Percentiles rank a stretch among this genome's conserved stretches.
Evolutionary conservation across 805 yeast genomes (phyloP).

Genomic region (Saccharomyces mikatae): DNA sequence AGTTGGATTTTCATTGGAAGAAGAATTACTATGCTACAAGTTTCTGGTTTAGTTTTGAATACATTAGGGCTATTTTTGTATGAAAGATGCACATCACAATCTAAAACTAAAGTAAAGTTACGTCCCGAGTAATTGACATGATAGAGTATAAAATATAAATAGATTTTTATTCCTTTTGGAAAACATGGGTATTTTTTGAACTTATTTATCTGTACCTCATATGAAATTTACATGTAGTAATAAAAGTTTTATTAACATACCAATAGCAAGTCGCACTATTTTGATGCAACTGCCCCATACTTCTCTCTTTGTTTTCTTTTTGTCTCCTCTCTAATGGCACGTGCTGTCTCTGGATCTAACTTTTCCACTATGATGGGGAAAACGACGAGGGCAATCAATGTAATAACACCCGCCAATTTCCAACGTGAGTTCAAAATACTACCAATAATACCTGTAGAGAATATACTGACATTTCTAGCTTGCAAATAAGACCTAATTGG

Average conservation of each 20-base stretch:
- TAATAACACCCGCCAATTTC: conserved; percentile 29
- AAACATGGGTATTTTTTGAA: background rate
- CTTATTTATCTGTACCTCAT: background rate
- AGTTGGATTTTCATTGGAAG: conserved; percentile 62
- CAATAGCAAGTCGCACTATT: background rate
- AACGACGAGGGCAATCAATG: conserved; percentile 19
- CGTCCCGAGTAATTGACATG: conserved; percentile 6
- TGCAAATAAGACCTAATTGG: conserved; percentile 32
- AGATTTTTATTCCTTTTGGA: background rate
- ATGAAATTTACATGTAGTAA: background rate
- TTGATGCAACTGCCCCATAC: conserved; percentile 4
- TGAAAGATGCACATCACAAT: conserved; percentile 36
- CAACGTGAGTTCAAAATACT: conserved; percentile 32
- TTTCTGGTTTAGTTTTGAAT: conserved; percentile 43
- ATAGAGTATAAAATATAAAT: background rate
- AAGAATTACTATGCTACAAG: conserved; percentile 38
- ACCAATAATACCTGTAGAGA: conserved; percentile 33
- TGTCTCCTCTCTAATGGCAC: conserved; percentile 28
- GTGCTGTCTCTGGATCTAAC: conserved; percentile 36
- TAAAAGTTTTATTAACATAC: background rate
- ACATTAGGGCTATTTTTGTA: conserved; percentile 52
- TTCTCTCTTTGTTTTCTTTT: conserved; percentile 20
- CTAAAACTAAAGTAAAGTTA: conserved; percentile 5
- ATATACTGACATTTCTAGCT: conserved; percentile 28
- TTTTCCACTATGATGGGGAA: conserved; percentile 34